A percentile compares a stretch with the other conserved stretches of the same genome.
Evolutionary conservation across 129 eudicot genomes (phyloP).

Genomic region (Pittosporum tobira): DNA sequence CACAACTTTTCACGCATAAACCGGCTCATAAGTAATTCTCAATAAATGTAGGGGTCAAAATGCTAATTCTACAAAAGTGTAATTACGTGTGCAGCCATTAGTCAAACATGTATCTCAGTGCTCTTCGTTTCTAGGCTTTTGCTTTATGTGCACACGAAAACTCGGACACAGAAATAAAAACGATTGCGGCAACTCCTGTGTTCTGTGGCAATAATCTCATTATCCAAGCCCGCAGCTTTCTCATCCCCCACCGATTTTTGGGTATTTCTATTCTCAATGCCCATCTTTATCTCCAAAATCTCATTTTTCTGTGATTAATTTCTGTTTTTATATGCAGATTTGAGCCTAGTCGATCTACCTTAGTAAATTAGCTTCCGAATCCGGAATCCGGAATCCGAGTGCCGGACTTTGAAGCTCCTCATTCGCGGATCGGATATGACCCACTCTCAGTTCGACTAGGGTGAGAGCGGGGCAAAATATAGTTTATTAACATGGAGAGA

Average conservation of each 20-base stretch:
- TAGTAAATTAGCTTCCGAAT: background rate
- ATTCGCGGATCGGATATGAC: constrained; percentile 5
- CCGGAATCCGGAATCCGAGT: background rate
- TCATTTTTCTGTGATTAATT: background rate
- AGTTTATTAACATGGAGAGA: constrained; percentile 33
- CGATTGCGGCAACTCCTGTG: background rate
- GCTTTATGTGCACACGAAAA: constrained; percentile 5
- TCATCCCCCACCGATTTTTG: background rate
- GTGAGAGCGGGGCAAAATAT: background rate
- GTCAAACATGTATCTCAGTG: constrained; percentile 2
- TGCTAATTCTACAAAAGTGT: background rate
- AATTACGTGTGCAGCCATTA: background rate
- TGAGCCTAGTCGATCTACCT: background rate
- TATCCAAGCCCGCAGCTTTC: too few relatives aligned
- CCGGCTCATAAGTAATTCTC: background rate
- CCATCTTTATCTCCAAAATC: background rate
- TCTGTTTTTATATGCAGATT: background rate
- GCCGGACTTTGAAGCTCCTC: background rate
- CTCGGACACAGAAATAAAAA: background rate
- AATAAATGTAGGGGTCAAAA: background rate
- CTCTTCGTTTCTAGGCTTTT: background rate
- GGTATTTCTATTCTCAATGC: background rate
- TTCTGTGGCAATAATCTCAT: background rate
- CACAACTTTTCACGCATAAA: too few relatives aligned
- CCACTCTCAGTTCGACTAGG: background rate